Conservation (phyloP, 495 filamentous ascomycete genomes). For the Aspergillus hancockii region DNA sequence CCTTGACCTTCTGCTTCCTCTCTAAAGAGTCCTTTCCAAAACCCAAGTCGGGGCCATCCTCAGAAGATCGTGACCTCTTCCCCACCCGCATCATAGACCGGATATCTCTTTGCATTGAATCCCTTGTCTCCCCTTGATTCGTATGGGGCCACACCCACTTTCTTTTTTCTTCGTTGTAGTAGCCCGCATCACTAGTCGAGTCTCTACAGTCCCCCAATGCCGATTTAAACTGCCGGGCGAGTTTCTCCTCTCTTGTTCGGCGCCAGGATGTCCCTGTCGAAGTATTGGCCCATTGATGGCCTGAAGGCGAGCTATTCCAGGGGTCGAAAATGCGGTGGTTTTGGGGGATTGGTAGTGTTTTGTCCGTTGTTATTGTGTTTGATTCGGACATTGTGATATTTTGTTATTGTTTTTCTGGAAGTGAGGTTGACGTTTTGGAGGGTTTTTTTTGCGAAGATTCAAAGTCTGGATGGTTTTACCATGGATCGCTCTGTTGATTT, state of each 20-base stretch:
- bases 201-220: slow-evolving; percentile 19
- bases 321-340: slow-evolving; percentile 66
- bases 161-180: neutral
- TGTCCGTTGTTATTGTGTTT: slow-evolving; percentile 4
- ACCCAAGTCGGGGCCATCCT: neutral
- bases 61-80: slow-evolving; percentile 10
- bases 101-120: slow-evolving; percentile 39
- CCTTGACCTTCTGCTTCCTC: neutral
- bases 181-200: neutral
- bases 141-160: slow-evolving; percentile 8
- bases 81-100: slow-evolving; percentile 37
- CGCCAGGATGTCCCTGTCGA: slow-evolving; percentile 65
- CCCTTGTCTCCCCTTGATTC: slow-evolving; percentile 14
- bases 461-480: neutral
- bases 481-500: slow-evolving; percentile 15
- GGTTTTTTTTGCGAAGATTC: neutral
- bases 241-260: slow-evolving; percentile 63
- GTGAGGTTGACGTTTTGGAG: neutral
- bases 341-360: slow-evolving; percentile 8
- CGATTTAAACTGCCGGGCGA: slow-evolving; percentile 63
- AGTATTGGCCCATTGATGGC: slow-evolving; percentile 76
- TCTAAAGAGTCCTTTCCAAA: neutral
- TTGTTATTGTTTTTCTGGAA: neutral
- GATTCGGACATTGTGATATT: neutral
- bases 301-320: slow-evolving; percentile 79